phyloP scores from a whole-genome alignment of 78 protist genomes.

The Carpediemonas membranifera region DNA sequence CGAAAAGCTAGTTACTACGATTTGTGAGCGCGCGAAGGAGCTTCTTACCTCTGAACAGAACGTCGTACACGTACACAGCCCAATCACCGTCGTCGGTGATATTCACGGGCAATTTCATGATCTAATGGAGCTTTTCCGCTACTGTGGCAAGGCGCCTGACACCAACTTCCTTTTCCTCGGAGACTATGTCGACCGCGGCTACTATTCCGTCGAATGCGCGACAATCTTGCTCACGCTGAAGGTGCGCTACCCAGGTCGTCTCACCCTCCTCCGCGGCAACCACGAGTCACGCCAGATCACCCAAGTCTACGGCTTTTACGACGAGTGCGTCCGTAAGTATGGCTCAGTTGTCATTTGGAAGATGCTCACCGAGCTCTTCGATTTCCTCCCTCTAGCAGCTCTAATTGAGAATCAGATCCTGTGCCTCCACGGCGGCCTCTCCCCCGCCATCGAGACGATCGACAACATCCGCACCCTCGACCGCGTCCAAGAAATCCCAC shows the following conservation, averaged over 20 bases:
- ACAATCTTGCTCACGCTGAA: conserved; percentile 49
- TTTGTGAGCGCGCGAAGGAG: not conserved
- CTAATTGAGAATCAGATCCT: not conserved
- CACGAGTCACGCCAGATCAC: conserved; percentile 91
- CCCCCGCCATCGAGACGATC: conserved; percentile 80
- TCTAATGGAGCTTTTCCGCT: conserved; percentile 8
- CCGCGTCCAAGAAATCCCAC: conserved; percentile 81
- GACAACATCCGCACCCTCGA: conserved; percentile 42
- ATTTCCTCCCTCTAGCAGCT: conserved; percentile 54
- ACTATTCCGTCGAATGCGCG: conserved; percentile 74
- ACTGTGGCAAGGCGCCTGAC: conserved; percentile 10
- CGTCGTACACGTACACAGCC: not conserved
- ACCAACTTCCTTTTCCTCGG: conserved; percentile 37
- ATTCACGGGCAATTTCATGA: conserved; percentile 30
- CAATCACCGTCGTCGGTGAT: conserved; percentile 21
- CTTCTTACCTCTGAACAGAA: not conserved
- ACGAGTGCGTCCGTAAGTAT: conserved; percentile 90
- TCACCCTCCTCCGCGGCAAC: conserved; percentile 86
- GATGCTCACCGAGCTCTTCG: conserved; percentile 81
- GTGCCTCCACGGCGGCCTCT: conserved; percentile 96
- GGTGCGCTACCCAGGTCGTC: conserved; percentile 65
- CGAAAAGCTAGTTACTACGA: not conserved
- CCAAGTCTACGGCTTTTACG: conserved; percentile 90
- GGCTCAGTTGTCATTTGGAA: conserved; percentile 89
- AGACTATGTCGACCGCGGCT: conserved; percentile 92